These are phyloP conservation scores for Pyrenochaeta sp. DNA, from an alignment of 2,329 filamentous ascomycete genomes.

Conservation along the genomic window DNA sequence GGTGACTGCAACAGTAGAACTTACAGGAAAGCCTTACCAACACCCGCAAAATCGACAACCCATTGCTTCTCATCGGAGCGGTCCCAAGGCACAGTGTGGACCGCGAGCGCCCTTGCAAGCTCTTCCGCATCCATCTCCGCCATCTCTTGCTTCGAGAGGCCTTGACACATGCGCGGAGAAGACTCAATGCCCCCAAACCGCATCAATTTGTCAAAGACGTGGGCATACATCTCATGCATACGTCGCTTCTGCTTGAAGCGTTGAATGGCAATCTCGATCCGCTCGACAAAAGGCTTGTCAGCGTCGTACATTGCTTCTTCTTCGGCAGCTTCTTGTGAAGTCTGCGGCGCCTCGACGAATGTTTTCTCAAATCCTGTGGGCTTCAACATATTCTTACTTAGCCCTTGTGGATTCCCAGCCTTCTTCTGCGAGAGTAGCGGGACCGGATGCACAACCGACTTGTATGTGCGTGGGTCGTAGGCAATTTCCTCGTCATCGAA, in stretches of 20 bases:
- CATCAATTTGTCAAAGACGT: constrained; percentile 82
- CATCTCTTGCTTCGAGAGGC: constrained; percentile 68
- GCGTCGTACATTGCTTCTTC: constrained; percentile 74
- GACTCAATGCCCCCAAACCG: constrained; percentile 81
- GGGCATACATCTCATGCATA: constrained; percentile 68
- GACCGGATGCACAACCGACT: constrained; percentile 33
- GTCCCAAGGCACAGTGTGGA: constrained; percentile 64
- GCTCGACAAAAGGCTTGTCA: constrained; percentile 62
- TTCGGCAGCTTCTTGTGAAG: constrained; percentile 70
- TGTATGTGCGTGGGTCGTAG: constrained; percentile 38
- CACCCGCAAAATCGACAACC: constrained; percentile 80
- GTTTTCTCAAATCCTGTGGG: constrained; percentile 68
- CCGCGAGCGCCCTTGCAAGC: constrained; percentile 70
- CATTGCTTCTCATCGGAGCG: constrained; percentile 65
- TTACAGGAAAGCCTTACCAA: constrained; percentile 82
- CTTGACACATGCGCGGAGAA: constrained; percentile 68
- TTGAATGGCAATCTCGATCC: constrained; percentile 85
- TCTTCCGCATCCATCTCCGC: constrained; percentile 69
- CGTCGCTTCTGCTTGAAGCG: constrained; percentile 81
- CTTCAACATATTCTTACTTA: constrained; percentile 54
- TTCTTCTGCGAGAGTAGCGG: constrained; percentile 38
- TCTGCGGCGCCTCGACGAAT: constrained; percentile 81
- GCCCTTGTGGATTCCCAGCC: constrained; percentile 40
- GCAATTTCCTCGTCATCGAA: constrained; percentile 35
- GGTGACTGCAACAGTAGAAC: constrained; percentile 36